These are phyloP conservation scores for Beauveria medogensis DNA, from an alignment of 2,329 filamentous ascomycete genomes.

Conservation along the genomic window DNA sequence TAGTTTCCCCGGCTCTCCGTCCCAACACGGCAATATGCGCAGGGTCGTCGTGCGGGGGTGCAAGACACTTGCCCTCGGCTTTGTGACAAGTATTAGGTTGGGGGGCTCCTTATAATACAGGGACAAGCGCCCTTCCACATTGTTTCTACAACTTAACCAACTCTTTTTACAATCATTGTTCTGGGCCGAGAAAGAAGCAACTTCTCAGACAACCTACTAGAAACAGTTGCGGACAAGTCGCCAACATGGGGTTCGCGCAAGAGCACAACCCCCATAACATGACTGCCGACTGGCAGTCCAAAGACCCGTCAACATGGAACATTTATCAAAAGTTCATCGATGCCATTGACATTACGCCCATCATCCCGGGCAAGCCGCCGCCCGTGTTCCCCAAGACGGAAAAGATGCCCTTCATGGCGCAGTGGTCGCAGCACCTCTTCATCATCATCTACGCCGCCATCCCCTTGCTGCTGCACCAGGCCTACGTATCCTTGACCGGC, in stretches of 20 bases:
- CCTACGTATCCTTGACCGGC: constrained; percentile 12
- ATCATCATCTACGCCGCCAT: constrained; percentile 23
- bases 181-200: neutral
- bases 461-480: constrained; percentile 19
- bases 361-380: constrained; percentile 13
- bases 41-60: neutral
- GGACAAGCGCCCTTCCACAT: neutral
- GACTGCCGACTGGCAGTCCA: constrained; percentile 17
- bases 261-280: constrained; percentile 16
- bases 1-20: constrained; percentile 7
- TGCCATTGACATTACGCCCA: constrained; percentile 14
- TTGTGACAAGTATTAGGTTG: neutral
- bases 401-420: constrained; percentile 22
- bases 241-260: constrained; percentile 10
- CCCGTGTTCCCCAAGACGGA: constrained; percentile 27
- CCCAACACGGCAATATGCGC: neutral
- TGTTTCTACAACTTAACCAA: neutral
- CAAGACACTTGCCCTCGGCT: neutral
- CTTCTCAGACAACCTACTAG: neutral
- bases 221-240: neutral
- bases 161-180: neutral
- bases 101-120: neutral
- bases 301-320: constrained; percentile 15
- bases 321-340: constrained; percentile 14
- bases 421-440: constrained; percentile 24